phyloP scores from a whole-genome alignment of 164 flowering plant genomes.

The Euptelea pleiosperma region DNA sequence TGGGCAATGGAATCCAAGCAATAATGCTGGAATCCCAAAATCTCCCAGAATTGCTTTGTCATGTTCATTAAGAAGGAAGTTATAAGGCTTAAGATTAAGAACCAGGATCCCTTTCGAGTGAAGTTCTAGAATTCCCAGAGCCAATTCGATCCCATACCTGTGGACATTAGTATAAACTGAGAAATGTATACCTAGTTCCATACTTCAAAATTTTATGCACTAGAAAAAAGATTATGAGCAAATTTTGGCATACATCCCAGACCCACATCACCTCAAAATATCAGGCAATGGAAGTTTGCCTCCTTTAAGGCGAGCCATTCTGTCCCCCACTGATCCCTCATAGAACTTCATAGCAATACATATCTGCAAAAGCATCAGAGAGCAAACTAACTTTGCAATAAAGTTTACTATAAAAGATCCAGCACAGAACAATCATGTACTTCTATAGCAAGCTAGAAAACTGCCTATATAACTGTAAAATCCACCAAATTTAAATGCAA shows the following conservation, averaged over 20 bases:
- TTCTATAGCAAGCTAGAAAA: not conserved
- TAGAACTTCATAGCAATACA: constrained; percentile 81
- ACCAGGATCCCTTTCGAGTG: constrained; percentile 65
- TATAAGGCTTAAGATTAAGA: constrained; percentile 83
- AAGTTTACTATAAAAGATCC: too few relatives aligned
- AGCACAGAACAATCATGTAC: too few relatives aligned
- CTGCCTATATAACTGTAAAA: not conserved
- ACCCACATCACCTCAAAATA: constrained; percentile 61
- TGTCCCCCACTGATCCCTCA: constrained; percentile 85
- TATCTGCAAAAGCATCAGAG: constrained; percentile 36
- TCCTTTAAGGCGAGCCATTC: constrained; percentile 62
- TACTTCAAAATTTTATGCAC: constrained; percentile 3
- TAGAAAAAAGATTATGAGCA: not conserved
- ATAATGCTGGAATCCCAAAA: constrained; percentile 68
- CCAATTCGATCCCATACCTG: constrained; percentile 79
- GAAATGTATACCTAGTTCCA: not conserved
- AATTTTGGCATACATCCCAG: not conserved
- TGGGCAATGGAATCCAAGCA: constrained; percentile 58
- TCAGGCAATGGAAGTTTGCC: constrained; percentile 67
- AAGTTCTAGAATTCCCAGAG: constrained; percentile 61
- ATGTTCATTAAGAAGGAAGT: constrained; percentile 64
- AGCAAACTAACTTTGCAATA: not conserved
- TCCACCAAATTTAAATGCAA: not conserved
- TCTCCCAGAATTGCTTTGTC: constrained; percentile 74
- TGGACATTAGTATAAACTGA: constrained; percentile 14